Conservation (phyloP, 1,284 basidiomycete genomes). For the Vanrija pseudolonga region DNA sequence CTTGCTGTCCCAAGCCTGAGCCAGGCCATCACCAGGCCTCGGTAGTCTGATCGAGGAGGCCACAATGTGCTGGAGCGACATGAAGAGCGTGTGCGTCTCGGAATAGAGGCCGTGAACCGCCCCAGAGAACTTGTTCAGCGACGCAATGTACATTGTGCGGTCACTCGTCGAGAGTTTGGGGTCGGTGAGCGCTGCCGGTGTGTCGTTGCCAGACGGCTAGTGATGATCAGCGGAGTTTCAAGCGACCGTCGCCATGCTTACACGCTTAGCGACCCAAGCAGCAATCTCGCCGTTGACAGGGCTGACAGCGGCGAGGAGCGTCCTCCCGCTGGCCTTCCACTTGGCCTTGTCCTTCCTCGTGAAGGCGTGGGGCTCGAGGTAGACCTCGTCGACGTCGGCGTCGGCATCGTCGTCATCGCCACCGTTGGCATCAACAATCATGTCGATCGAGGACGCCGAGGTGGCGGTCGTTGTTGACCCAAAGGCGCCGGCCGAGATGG, state of each 20-base stretch:
- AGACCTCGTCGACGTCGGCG: constrained; percentile 1
- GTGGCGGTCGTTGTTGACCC: constrained; percentile 1
- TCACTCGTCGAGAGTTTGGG: constrained; percentile 21
- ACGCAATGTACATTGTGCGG: constrained; percentile 30
- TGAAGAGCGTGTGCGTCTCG: constrained; percentile 48
- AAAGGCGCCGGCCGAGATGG: constrained; percentile 7
- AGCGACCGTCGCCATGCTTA: constrained; percentile 3
- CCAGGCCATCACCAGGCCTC: constrained; percentile 1
- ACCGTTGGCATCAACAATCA: not conserved
- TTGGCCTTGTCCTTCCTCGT: constrained; percentile 23
- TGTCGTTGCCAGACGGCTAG: constrained; percentile 26
- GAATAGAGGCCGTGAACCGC: constrained; percentile 38
- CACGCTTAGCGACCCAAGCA: constrained; percentile 30
- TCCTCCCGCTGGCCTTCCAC: constrained; percentile 35
- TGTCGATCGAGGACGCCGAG: not conserved
- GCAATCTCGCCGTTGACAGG: constrained; percentile 38
- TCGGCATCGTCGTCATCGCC: constrained; percentile 2
- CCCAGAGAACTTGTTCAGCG: constrained; percentile 25
- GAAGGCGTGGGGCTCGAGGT: constrained; percentile 34
- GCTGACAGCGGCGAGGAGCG: constrained; percentile 24
- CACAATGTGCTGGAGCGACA: constrained; percentile 41
- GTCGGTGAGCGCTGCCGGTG: constrained; percentile 16
- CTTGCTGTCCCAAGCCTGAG: constrained; percentile 31
- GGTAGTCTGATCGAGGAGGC: constrained; percentile 29
- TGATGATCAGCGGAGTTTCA: constrained; percentile 8